phyloP scores from a whole-genome alignment of 2,329 filamentous ascomycete species.

The Colletotrichum sp. region DNA sequence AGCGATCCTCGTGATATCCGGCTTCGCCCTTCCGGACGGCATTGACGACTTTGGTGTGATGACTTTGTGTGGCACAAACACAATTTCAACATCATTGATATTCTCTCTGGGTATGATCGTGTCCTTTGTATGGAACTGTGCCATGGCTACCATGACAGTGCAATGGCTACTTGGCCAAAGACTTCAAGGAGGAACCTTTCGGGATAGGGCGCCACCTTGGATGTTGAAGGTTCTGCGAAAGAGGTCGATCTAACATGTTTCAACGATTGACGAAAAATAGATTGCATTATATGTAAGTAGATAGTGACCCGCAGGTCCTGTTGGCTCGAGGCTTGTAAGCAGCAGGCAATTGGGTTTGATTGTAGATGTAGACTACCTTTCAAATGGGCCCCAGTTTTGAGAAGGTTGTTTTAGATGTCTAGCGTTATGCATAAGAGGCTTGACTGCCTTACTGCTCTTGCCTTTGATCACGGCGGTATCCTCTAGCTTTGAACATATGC shows the following conservation, averaged over 20 bases:
- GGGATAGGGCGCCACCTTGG: constrained; percentile 10
- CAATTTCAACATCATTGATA: background rate
- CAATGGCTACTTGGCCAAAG: constrained; percentile 14
- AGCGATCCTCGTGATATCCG: constrained; percentile 13
- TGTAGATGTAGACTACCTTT: background rate
- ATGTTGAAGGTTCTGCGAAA: constrained; percentile 12
- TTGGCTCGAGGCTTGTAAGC: background rate
- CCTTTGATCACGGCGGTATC: too few species aligned
- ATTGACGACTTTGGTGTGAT: constrained; percentile 16
- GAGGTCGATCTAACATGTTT: background rate
- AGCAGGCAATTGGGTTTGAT: background rate
- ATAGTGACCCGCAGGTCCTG: accelerated
- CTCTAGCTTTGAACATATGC: background rate
- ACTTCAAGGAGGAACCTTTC: background rate
- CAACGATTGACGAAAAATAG: background rate
- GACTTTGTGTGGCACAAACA: constrained; percentile 8
- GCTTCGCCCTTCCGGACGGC: constrained; percentile 14
- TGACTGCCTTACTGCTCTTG: background rate
- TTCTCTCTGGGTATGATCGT: constrained; percentile 19
- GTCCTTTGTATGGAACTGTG: constrained; percentile 16
- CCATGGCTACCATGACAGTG: constrained; percentile 17
- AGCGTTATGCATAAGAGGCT: background rate
- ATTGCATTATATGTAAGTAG: background rate
- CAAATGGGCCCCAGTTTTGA: too few species aligned
- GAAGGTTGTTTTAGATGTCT: background rate